phyloP scores from a whole-genome alignment of 2,329 filamentous ascomycete genomes.

The Fusarium sp. region DNA sequence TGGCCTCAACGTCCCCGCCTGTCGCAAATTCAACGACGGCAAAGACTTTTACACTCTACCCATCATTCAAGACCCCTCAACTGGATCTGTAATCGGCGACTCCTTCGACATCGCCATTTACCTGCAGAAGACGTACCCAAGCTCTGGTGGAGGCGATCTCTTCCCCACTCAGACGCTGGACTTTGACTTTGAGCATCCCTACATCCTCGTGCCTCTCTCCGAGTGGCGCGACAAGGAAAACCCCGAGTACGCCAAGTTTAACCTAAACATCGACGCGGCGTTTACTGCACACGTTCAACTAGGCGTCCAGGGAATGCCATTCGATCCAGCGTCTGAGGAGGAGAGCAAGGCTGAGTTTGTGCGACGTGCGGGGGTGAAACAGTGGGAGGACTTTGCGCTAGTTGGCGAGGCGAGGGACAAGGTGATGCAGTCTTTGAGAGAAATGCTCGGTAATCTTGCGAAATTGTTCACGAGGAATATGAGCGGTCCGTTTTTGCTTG shows the following conservation, averaged over 20 bases:
- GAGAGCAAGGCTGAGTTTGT: slow-evolving; percentile 57
- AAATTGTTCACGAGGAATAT: slow-evolving; percentile 51
- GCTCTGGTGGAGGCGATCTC: slow-evolving; percentile 55
- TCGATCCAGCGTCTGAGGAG: slow-evolving; percentile 60
- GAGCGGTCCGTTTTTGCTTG: slow-evolving; percentile 60
- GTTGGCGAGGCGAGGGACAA: slow-evolving; percentile 51
- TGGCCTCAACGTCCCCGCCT: slow-evolving; percentile 56
- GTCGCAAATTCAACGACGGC: slow-evolving; percentile 65
- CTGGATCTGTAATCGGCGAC: slow-evolving; percentile 61
- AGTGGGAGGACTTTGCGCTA: slow-evolving; percentile 56
- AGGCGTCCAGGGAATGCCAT: slow-evolving; percentile 53
- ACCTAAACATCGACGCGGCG: slow-evolving; percentile 61
- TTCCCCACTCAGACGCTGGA: slow-evolving; percentile 57
- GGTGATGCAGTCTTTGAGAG: slow-evolving; percentile 51
- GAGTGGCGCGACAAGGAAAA: slow-evolving; percentile 41
- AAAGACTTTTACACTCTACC: slow-evolving; percentile 69
- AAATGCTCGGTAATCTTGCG: slow-evolving; percentile 53
- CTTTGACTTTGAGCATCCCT: slow-evolving; percentile 43
- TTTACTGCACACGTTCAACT: slow-evolving; percentile 60
- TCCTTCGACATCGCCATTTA: slow-evolving; percentile 73
- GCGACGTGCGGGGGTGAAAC: slow-evolving; percentile 53
- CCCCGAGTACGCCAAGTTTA: slow-evolving; percentile 59
- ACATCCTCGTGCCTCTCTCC: slow-evolving; percentile 48
- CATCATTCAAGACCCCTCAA: slow-evolving; percentile 59
- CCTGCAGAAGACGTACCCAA: slow-evolving; percentile 62